Conservation (phyloP, 495 filamentous ascomycete genomes). For the Tuber indicum region DNA sequence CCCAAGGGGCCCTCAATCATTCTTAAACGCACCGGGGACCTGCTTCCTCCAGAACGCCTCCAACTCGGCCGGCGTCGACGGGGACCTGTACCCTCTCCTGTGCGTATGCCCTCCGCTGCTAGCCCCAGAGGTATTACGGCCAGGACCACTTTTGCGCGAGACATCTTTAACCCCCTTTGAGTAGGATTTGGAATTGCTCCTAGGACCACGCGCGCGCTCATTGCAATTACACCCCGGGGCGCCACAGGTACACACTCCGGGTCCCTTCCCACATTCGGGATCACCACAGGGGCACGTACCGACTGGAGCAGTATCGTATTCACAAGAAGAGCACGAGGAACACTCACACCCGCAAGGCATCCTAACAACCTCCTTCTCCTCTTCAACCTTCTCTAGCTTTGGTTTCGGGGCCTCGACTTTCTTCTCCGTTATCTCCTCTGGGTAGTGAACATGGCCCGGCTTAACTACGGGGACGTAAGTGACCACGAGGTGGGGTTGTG, state of each 20-base stretch:
- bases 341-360: slow-evolving; percentile 41
- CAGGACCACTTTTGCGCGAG: background rate
- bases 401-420: slow-evolving; percentile 21
- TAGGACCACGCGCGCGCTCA: background rate
- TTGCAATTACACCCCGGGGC: slow-evolving; percentile 25
- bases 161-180: slow-evolving; percentile 19
- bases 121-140: background rate
- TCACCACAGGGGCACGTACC: slow-evolving; percentile 29
- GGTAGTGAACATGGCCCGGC: slow-evolving; percentile 23
- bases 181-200: slow-evolving; percentile 19
- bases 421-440: slow-evolving; percentile 8
- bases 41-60: slow-evolving; percentile 33
- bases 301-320: slow-evolving; percentile 42
- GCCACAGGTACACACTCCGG: slow-evolving; percentile 32
- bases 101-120: slow-evolving; percentile 1
- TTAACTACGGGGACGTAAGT: slow-evolving; percentile 15
- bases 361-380: slow-evolving; percentile 33
- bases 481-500: slow-evolving; percentile 11
- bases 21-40: slow-evolving; percentile 25
- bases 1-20: background rate
- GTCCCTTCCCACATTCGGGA: slow-evolving; percentile 15
- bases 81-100: background rate
- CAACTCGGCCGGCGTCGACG: slow-evolving; percentile 15
- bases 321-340: slow-evolving; percentile 40
- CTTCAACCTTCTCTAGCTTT: slow-evolving; percentile 21